Evolutionary conservation across 352 stramenopile species (phyloP).

Genomic region (Phytophthora europaea): DNA sequence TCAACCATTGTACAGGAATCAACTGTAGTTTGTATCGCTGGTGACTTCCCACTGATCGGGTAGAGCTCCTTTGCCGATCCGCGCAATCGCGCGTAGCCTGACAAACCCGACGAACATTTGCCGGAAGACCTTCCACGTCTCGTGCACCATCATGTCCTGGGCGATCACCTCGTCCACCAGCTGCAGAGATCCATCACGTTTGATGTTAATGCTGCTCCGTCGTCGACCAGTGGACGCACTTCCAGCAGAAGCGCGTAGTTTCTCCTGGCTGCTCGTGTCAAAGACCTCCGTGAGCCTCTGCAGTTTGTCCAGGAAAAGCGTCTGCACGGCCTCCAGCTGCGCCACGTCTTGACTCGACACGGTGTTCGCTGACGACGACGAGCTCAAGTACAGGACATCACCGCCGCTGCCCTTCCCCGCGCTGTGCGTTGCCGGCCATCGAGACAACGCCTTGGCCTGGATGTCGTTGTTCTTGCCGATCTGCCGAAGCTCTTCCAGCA

Average conservation of each 20-base stretch:
- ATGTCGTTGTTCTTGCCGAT: slow-evolving; percentile 76
- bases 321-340: slow-evolving; percentile 66
- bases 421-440: slow-evolving; percentile 14
- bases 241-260: neutral
- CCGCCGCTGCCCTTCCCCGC: slow-evolving; percentile 23
- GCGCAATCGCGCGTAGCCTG: slow-evolving; percentile 55
- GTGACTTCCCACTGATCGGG: slow-evolving; percentile 60
- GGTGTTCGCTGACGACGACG: slow-evolving; percentile 44
- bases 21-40: too few species aligned
- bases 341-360: slow-evolving; percentile 79
- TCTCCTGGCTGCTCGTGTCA: slow-evolving; percentile 8
- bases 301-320: slow-evolving; percentile 65
- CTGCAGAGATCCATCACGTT: slow-evolving; percentile 27
- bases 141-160: slow-evolving; percentile 56
- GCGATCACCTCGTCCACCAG: slow-evolving; percentile 53
- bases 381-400: slow-evolving; percentile 66
- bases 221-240: neutral
- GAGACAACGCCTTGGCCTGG: slow-evolving; percentile 55
- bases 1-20: too few species aligned
- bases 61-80: slow-evolving; percentile 65
- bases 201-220: slow-evolving; percentile 37
- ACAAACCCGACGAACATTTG: slow-evolving; percentile 76
- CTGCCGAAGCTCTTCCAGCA: slow-evolving; percentile 71
- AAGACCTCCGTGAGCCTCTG: slow-evolving; percentile 52
- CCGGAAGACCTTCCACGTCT: slow-evolving; percentile 82